These are phyloP conservation scores for Sugiyamaella novakii DNA, from an alignment of 1,139 yeast genomes.

Conservation along the genomic window DNA sequence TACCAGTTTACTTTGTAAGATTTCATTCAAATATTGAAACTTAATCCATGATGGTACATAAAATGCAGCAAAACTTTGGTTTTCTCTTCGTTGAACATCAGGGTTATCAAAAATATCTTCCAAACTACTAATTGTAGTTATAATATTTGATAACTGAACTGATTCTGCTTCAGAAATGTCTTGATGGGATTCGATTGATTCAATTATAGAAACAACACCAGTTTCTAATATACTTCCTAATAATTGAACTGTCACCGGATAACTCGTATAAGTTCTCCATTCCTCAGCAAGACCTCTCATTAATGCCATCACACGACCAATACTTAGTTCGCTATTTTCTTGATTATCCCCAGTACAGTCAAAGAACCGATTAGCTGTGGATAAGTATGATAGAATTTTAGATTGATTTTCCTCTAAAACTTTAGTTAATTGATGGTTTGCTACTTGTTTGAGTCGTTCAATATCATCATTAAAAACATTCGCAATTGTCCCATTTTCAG, in stretches of 20 bases:
- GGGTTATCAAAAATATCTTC: constrained; percentile 32
- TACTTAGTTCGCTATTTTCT: constrained; percentile 32
- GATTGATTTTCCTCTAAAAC: constrained; percentile 24
- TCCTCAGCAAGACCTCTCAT: constrained; percentile 28
- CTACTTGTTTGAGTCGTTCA: constrained; percentile 22
- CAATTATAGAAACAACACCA: constrained; percentile 33
- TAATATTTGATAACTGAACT: constrained; percentile 34
- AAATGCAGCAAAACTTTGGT: constrained; percentile 33
- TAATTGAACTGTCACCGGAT: constrained; percentile 33
- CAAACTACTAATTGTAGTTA: constrained; percentile 32
- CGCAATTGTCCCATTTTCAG: constrained; percentile 18
- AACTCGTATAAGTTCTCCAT: constrained; percentile 31
- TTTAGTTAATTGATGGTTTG: constrained; percentile 23
- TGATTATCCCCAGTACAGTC: constrained; percentile 32
- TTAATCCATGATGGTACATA: constrained; percentile 46
- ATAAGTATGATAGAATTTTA: constrained; percentile 20
- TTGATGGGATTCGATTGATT: constrained; percentile 32
- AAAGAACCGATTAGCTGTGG: constrained; percentile 30
- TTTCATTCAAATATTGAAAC: constrained; percentile 41
- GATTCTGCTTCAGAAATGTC: constrained; percentile 43
- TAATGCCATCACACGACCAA: constrained; percentile 29
- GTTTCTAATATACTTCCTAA: constrained; percentile 39
- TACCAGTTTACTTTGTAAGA: constrained; percentile 50
- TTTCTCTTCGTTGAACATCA: constrained; percentile 9
- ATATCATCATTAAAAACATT: constrained; percentile 24